Conservation (phyloP, 2,329 filamentous ascomycete species). For the Apiospora sp. region DNA sequence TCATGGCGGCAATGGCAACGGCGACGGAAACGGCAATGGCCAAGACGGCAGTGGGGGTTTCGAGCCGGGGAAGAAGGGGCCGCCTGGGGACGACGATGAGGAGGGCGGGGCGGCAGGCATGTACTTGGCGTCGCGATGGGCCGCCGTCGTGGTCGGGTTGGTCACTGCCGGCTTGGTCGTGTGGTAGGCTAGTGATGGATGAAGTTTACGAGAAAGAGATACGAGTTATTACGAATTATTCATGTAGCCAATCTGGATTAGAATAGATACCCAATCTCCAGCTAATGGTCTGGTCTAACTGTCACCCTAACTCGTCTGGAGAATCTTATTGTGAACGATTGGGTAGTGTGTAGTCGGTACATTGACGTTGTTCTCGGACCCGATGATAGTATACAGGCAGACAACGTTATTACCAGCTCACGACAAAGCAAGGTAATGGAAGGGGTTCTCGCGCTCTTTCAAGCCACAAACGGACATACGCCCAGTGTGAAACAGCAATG, state of each 20-base stretch:
- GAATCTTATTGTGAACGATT: neutral
- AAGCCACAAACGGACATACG: neutral
- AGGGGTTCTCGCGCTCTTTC: neutral
- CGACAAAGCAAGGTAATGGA: neutral
- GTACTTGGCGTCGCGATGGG: neutral
- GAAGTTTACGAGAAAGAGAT: neutral
- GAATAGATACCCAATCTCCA: neutral
- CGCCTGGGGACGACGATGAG: neutral
- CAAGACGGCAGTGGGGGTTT: slow-evolving; percentile 46
- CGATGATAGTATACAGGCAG: neutral
- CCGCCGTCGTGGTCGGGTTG: neutral
- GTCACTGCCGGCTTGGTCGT: neutral
- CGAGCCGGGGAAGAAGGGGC: slow-evolving; percentile 40
- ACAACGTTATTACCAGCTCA: neutral
- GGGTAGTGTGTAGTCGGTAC: neutral
- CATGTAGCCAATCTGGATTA: neutral
- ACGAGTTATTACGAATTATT: neutral
- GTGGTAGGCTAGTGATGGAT: neutral
- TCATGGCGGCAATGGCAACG: slow-evolving; percentile 45
- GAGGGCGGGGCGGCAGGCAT: neutral
- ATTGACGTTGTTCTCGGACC: neutral
- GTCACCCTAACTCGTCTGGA: too few relatives aligned
- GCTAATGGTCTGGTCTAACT: neutral
- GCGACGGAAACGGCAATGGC: slow-evolving; percentile 37
- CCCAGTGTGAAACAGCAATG: neutral